A percentile compares a stretch with the other conserved stretches of the same genome.
Conservation (phyloP, 257 asterid species). For the Striga asiatica region DNA sequence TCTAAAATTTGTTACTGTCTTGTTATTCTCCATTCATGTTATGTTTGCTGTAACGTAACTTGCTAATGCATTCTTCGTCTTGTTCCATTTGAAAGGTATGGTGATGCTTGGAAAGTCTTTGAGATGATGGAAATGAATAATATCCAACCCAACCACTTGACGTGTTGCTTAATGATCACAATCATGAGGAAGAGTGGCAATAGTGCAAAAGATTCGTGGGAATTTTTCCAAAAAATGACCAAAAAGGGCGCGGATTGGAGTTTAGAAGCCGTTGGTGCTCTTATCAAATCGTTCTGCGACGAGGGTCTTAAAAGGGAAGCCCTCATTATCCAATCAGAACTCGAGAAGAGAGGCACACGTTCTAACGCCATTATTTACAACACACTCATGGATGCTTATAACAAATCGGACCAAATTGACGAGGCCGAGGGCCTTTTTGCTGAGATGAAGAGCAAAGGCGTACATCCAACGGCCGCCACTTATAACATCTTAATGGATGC, state of each 20-base stretch:
- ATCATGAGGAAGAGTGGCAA: conserved; percentile 64
- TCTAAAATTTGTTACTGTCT: neutral
- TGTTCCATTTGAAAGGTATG: too few species aligned
- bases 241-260: conserved; percentile 74
- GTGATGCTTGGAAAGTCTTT: conserved; percentile 72
- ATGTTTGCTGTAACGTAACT: too few species aligned
- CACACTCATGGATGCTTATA: conserved; percentile 75
- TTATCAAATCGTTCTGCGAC: conserved; percentile 75
- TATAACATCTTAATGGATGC: conserved; percentile 84
- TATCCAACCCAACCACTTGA: conserved; percentile 72
- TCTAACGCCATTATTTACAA: conserved; percentile 69
- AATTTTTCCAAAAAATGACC: conserved; percentile 44
- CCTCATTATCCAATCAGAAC: conserved; percentile 70
- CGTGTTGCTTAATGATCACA: conserved; percentile 76
- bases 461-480: conserved; percentile 57
- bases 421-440: conserved; percentile 84
- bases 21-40: neutral
- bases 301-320: conserved; percentile 88
- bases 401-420: conserved; percentile 65
- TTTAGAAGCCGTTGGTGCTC: conserved; percentile 68
- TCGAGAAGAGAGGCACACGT: conserved; percentile 66
- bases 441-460: conserved; percentile 70
- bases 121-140: conserved; percentile 51
- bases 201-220: conserved; percentile 76
- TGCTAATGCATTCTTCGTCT: too few species aligned